Percentiles rank a stretch among this genome's conserved stretches.
Evolutionary conservation across 2,329 filamentous ascomycete genomes (phyloP).

Genomic region (Daldinia eschscholtzii): DNA sequence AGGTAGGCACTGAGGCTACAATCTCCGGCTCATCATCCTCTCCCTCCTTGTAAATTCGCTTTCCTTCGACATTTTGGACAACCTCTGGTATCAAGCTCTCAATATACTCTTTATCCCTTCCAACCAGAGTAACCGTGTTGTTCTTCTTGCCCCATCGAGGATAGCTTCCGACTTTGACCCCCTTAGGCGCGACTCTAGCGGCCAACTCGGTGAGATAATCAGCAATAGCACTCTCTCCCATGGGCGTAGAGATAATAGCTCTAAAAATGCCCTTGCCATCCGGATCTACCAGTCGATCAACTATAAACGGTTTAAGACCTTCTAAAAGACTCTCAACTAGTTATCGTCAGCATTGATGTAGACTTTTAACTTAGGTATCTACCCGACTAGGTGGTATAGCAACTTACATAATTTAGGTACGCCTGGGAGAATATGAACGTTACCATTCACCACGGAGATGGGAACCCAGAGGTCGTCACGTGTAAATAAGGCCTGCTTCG

Average conservation of each 20-base stretch:
- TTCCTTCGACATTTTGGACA: constrained; percentile 79
- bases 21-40: constrained; percentile 67
- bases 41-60: constrained; percentile 76
- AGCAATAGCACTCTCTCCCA: constrained; percentile 88
- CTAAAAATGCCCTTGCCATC: constrained; percentile 84
- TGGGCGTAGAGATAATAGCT: constrained; percentile 86
- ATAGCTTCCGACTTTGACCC: constrained; percentile 95
- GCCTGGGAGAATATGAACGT: constrained; percentile 92
- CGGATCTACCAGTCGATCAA: constrained; percentile 80
- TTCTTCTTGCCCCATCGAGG: constrained; percentile 88
- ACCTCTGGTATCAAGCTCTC: constrained; percentile 85
- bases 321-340: constrained; percentile 80
- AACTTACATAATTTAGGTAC: constrained; percentile 81
- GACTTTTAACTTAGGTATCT: neutral
- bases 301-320: constrained; percentile 77
- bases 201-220: constrained; percentile 85
- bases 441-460: constrained; percentile 88
- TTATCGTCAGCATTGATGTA: constrained; percentile 11
- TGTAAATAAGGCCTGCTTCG: constrained; percentile 83
- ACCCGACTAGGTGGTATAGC: no score
- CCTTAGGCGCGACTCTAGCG: constrained; percentile 76
- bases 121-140: constrained; percentile 92
- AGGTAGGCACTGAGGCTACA: neutral
- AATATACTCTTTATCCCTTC: constrained; percentile 79
- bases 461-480: constrained; percentile 91